Conservation (phyloP, 2,329 filamentous ascomycete genomes). For the Monilinia polystroma region DNA sequence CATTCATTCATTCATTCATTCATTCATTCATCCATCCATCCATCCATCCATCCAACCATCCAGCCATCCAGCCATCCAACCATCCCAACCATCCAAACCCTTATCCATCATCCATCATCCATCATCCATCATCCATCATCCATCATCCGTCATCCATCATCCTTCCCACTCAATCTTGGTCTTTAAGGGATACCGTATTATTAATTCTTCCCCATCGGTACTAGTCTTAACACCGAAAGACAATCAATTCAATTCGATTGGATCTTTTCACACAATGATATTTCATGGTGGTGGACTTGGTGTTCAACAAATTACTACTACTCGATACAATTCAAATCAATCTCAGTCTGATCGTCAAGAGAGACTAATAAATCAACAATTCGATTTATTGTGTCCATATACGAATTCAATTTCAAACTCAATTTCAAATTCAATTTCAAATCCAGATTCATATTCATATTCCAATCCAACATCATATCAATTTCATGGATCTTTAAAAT, state of each 20-base stretch:
- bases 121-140: no score
- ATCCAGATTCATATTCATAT: not conserved
- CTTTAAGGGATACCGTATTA: not conserved
- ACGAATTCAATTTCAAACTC: not conserved
- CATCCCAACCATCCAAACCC: no score
- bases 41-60: no score
- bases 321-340: not conserved
- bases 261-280: conserved; percentile 11
- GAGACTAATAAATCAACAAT: not conserved
- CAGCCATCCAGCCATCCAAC: no score
- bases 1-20: no score
- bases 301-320: not conserved
- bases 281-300: conserved; percentile 7
- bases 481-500: not conserved
- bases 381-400: not conserved
- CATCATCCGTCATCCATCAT: no score
- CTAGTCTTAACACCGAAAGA: not conserved
- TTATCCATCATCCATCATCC: no score
- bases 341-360: not conserved
- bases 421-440: no score
- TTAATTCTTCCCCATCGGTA: not conserved
- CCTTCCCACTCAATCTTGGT: no score
- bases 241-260: not conserved
- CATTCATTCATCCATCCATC: no score
- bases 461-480: not conserved